Percentiles rank a stretch among this genome's conserved stretches.
These are phyloP conservation scores for Holtermanniella nyarrowii DNA, from an alignment of 768 basidiomycete species.

Conservation along the genomic window DNA sequence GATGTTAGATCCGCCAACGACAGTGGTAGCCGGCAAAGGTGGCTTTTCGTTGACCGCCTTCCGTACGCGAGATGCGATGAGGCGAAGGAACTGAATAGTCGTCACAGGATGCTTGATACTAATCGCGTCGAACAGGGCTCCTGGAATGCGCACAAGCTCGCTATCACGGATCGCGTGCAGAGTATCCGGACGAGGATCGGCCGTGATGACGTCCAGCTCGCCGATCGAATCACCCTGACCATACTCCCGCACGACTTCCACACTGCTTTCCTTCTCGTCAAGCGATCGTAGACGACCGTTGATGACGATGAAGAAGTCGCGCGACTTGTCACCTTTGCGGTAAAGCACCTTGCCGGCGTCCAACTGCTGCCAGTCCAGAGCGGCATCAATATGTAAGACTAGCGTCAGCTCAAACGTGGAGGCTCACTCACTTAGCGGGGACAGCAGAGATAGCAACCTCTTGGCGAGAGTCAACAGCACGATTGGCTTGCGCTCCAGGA, in stretches of 20 bases:
- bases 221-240: conserved; percentile 96
- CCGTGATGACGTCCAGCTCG: conserved; percentile 94
- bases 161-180: conserved; percentile 97
- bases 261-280: conserved; percentile 64
- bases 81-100: conserved; percentile 39
- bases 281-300: conserved; percentile 87
- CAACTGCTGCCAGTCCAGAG: conserved; percentile 97
- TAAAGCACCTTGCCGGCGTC: conserved; percentile 85
- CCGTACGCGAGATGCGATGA: conserved; percentile 84
- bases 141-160: conserved; percentile 91
- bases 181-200: conserved; percentile 71
- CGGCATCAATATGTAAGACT: conserved; percentile 95
- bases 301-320: conserved; percentile 84
- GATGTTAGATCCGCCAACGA: background rate
- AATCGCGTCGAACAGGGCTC: conserved; percentile 95
- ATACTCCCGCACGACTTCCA: conserved; percentile 80
- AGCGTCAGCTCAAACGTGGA: background rate
- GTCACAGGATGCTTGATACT: conserved; percentile 40
- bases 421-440: conserved; percentile 70
- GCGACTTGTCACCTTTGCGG: conserved; percentile 78
- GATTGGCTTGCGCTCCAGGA: conserved; percentile 88
- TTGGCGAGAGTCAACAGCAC: conserved; percentile 92
- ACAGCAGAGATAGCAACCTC: conserved; percentile 85
- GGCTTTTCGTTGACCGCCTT: conserved; percentile 53
- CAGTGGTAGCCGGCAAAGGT: background rate